Conservation (phyloP, 1,139 yeast genomes). For the Diutina pseudorugosa region DNA sequence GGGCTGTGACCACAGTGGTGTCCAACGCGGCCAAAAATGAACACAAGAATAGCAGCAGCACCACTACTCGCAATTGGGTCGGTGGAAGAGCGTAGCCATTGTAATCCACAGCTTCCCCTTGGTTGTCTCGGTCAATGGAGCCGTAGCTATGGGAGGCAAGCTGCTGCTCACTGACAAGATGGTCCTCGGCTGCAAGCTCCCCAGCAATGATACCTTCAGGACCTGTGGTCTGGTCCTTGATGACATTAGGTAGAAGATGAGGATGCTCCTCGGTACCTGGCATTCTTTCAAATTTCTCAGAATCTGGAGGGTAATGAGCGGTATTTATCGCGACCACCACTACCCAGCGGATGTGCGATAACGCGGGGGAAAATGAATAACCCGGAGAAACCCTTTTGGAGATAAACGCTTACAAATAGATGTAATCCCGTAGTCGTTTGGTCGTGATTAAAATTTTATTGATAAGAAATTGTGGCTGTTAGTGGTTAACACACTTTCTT, state of each 20-base stretch:
- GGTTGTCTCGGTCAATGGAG: background rate
- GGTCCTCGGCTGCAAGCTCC: constrained; percentile 33
- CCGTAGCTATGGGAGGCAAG: constrained; percentile 7
- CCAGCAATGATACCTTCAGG: constrained; percentile 37
- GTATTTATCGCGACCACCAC: background rate
- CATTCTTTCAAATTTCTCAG: background rate
- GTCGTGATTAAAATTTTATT: background rate
- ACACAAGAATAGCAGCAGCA: constrained; percentile 25
- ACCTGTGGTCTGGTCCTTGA: constrained; percentile 28
- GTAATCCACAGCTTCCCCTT: constrained; percentile 10
- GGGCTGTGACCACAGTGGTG: constrained; percentile 32
- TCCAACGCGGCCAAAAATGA: constrained; percentile 33
- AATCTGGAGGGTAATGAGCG: background rate
- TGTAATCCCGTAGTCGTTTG: no score
- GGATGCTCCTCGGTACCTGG: background rate
- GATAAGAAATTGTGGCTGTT: background rate
- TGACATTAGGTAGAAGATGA: constrained; percentile 15
- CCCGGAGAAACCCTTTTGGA: no score
- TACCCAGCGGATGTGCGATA: background rate
- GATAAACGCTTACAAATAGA: no score
- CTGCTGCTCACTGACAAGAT: constrained; percentile 10
- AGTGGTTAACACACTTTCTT: background rate
- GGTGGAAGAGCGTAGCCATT: constrained; percentile 22
- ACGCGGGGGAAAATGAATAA: background rate
- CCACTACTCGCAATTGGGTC: constrained; percentile 18